These are phyloP conservation scores for Rubia tinctorum DNA, from an alignment of 305 asterid genomes.

Conservation along the genomic window DNA sequence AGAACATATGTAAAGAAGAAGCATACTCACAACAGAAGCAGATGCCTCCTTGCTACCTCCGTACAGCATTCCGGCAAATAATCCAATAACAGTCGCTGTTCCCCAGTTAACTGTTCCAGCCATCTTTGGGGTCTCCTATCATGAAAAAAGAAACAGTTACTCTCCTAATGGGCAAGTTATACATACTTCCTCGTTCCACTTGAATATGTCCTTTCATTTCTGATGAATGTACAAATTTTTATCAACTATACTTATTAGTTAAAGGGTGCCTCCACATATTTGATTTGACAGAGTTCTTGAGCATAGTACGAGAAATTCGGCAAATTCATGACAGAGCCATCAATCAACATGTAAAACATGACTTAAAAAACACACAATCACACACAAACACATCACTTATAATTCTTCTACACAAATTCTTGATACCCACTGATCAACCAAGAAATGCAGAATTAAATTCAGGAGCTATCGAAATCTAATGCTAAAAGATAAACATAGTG, in stretches of 20 bases:
- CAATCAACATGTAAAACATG: neutral
- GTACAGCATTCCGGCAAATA: constrained; percentile 89
- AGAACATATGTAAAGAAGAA: neutral
- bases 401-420: neutral
- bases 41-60: constrained; percentile 98
- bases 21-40: constrained; percentile 82
- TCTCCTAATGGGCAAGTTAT: neutral
- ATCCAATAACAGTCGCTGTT: constrained; percentile 73
- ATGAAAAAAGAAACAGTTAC: neutral
- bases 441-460: neutral
- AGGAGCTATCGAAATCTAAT: neutral
- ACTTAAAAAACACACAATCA: neutral
- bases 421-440: neutral
- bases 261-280: neutral
- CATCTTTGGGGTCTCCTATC: constrained; percentile 42
- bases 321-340: neutral
- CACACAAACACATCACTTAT: neutral
- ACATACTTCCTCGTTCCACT: neutral
- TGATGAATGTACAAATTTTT: neutral
- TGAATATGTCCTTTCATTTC: neutral
- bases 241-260: too few relatives aligned
- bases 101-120: constrained; percentile 90
- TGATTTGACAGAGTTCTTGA: constrained; percentile 1
- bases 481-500: neutral
- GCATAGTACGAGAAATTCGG: neutral